Base-by-base conservation (phyloP, 1,284 basidiomycete genomes). In the Ganoderma sinense region DNA sequence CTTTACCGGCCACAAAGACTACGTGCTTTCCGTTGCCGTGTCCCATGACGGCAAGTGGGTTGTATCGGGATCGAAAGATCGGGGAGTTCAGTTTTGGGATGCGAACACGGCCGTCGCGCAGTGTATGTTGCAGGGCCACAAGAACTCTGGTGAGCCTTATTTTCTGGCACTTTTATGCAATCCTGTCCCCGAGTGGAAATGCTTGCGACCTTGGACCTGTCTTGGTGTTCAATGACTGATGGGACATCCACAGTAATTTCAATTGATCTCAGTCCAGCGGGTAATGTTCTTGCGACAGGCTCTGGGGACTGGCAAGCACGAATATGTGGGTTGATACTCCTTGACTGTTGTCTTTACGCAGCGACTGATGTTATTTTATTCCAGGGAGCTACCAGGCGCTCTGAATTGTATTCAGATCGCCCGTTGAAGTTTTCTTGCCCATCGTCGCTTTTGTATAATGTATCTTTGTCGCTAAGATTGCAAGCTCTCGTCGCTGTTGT, bases 221-320 rank as follows among this genome's bases (percentile, higher is more conserved):
- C 36, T 36, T n/a, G 23, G 48, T 51, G 23, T 51, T 26, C 45
- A 16, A 20, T 51, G 31, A 58, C 65, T 61, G 62, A 56, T 56
- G 45, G 66, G 14, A 64, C 20, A 16, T 70, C 43, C 43, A 64
- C 76, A 88, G 94, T 95, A 73, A 95, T 95, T 76, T 94, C 92
- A 41, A 95, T 96, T 76, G 93, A 94, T 77, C 82, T 96, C 68
- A 92, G 91, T 73, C 91, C 92, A 6, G 87, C 87, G 6, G 92
- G 91, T 10, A 90, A 88, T 45, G 82, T 93, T 61, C 83, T 96
- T 40, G 94, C 94, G 1, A 95, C 93, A 39, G 94, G 94, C 20
- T 92, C 90, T 75, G 94, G 94, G 10, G 94, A 96, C 80, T 94
- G 93, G 85, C 90, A 91, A 77, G 93, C 92, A 13, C 83, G 91